These are phyloP conservation scores for Phytophthora foliorum DNA, from an alignment of 352 stramenopile genomes.

Conservation along the genomic window DNA sequence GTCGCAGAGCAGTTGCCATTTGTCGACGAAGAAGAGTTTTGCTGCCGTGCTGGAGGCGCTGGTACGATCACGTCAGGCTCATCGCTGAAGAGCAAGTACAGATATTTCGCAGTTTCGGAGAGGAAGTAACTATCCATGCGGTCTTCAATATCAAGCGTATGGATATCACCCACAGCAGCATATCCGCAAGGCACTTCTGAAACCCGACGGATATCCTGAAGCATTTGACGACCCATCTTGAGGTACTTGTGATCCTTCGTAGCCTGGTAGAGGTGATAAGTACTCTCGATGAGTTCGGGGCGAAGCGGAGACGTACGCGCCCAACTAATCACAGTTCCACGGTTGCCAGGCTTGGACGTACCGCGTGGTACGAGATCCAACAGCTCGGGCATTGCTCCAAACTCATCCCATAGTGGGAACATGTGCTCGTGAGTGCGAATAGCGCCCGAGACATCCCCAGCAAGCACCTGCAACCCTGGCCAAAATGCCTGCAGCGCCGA, in stretches of 20 bases:
- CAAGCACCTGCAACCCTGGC: slow-evolving; percentile 95
- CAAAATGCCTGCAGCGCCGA: slow-evolving; percentile 97
- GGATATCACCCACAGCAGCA: slow-evolving; percentile 92
- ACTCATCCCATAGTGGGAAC: slow-evolving; percentile 95
- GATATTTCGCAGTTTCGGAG: slow-evolving; percentile 99
- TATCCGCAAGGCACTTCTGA: slow-evolving; percentile 94
- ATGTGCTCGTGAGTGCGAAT: slow-evolving; percentile 94
- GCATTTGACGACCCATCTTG: slow-evolving; percentile 88
- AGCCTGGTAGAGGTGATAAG: slow-evolving; percentile 95
- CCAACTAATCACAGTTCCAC: slow-evolving; percentile 75
- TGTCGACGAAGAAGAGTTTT: slow-evolving; percentile 10
- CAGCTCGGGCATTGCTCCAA: slow-evolving; percentile 96
- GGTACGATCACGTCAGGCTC: slow-evolving; percentile 80
- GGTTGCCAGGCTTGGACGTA: slow-evolving; percentile 34
- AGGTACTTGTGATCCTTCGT: slow-evolving; percentile 91
- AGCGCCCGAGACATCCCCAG: slow-evolving; percentile 92
- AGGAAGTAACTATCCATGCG: slow-evolving; percentile 99
- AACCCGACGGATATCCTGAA: slow-evolving; percentile 91
- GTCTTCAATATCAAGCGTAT: slow-evolving; percentile 92
- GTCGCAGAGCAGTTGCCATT: slow-evolving; percentile 12
- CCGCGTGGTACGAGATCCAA: slow-evolving; percentile 81
- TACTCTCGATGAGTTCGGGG: slow-evolving; percentile 98
- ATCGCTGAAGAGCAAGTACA: slow-evolving; percentile 99
- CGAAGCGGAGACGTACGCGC: slow-evolving; percentile 93
- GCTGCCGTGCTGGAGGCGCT: slow-evolving; percentile 13